Evolutionary conservation across 2,329 filamentous ascomycete species (phyloP), one percentile per base, ranked within the genome.

Genomic region (Botrytis medusae): DNA sequence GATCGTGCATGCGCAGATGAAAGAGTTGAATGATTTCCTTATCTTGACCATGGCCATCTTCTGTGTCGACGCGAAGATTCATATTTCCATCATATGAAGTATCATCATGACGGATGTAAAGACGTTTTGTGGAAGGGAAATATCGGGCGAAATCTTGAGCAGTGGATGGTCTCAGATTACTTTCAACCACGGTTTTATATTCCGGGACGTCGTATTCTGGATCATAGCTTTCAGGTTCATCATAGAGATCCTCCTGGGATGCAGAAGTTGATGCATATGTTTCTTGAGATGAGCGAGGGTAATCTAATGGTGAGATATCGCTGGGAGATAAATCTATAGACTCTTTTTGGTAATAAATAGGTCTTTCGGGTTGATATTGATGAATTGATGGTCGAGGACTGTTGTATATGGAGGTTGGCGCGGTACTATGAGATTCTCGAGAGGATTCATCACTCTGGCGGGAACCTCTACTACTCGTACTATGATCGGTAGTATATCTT

Each of bases 1-100:
- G 85, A 82, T 98, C 94, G 81, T 97, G 91, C 94, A 99, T 97
- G 79, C 94, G 92, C 74, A 98, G 86, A 82, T 99, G 95, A 83
- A 98, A 98, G 65, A 99, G 90, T 81, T 91, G 89, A 18, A 90
- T 83, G 8, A 90, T 93, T 78, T 90, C 89, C 75, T 90, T 88
- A 76, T 88, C 88, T 46, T 67, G 62, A 18, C 72, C 72, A 40
- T 87, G 86, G 40, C 85, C 84, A 63, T 93, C 88, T 75, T 92
- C 86, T 9, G 93, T 95, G 81, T 97, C 95, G 74, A 98, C 87
- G 46, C 95, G 91, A 73, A 99, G 87, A 81, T 98, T 98, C 94
- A 98, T 97, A 85, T 98, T 97, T 51, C 95, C 95, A 81, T 99
- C 95, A 6, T 91, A 84, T 0, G 94, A 96, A 67, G 93, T 90